These are phyloP conservation scores for Globisporangium megalacanthum DNA, from an alignment of 352 stramenopile genomes.

Conservation along the genomic window DNA sequence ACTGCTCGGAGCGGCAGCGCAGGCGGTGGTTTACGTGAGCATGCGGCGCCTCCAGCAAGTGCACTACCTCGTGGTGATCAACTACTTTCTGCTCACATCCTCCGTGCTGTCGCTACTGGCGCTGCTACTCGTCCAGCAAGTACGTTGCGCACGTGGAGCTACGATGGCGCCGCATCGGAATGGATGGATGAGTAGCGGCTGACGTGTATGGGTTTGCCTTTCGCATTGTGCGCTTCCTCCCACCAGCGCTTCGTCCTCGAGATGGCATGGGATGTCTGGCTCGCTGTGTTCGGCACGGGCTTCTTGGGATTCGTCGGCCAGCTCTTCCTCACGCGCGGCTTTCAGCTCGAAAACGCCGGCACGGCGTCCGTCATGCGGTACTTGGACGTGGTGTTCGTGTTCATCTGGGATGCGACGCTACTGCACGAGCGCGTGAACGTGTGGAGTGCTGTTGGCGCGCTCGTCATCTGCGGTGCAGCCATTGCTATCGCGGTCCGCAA, in stretches of 20 bases:
- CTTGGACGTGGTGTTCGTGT: conserved; percentile 79
- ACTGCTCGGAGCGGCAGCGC: conserved; percentile 47
- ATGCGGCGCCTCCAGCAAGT: conserved; percentile 61
- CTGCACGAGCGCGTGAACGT: conserved; percentile 61
- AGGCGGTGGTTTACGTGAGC: conserved; percentile 65
- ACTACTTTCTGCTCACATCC: conserved; percentile 80
- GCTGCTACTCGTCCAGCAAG: conserved; percentile 32
- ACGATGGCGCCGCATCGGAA: too few species aligned
- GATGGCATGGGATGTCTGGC: conserved; percentile 24
- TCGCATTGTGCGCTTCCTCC: too few species aligned
- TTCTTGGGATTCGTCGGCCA: conserved; percentile 69
- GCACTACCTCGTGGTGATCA: conserved; percentile 54
- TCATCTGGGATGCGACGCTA: conserved; percentile 68
- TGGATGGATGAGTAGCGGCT: too few species aligned
- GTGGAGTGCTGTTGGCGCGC: conserved; percentile 64
- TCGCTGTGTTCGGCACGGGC: conserved; percentile 42
- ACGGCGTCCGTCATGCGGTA: conserved; percentile 84
- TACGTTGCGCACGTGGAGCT: conserved; percentile 8
- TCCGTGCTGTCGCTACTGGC: conserved; percentile 28
- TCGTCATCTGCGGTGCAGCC: conserved; percentile 23
- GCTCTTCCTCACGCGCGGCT: conserved; percentile 69
- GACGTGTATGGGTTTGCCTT: too few species aligned
- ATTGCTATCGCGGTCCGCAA: conserved; percentile 18
- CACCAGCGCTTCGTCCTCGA: conserved; percentile 29
- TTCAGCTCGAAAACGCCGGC: conserved; percentile 80